Evolutionary conservation across 495 filamentous ascomycete genomes (phyloP), one percentile per base, ranked within the genome.

Genomic region (Aspergillus bertholletiae): DNA sequence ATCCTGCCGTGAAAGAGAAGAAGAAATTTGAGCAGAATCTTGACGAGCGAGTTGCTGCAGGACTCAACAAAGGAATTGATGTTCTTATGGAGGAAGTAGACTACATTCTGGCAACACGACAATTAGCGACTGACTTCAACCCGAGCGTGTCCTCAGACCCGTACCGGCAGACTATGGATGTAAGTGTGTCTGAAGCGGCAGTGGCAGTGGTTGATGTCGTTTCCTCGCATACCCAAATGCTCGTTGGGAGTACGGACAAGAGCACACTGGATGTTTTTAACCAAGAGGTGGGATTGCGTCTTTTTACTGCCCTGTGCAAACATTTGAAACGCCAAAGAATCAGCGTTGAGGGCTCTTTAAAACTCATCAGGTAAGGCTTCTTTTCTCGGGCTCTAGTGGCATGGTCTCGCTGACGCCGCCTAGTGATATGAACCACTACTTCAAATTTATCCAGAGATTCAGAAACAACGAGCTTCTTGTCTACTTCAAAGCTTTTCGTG

Each of bases 11-110:
- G 18, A 86, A 95, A 58, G 92, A 93, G 60, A 99, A 99, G 81
- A 97, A 96, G 73, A 90, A 88, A 44, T 99, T 99, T 56, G 95
- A 99, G 76, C 92, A 97, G 70, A 96, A 96, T 88, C 85, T 99
- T 9, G 95, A 99, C 65, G 95, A 97, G 72, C 87, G 89, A 48
- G 95, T 99, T 20, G 95, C 95, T 1, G 91, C 94, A 24, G 95
- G 95, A 7, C 73, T 99, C 56, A 96, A 96, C 66, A 95, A 94
- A 73, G 95, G 95, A 50, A 97, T 99, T 60, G 92, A 97, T 63
- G 95, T 96, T 24, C 82, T 99, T 46, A 97, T 99, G 87, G 91
- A 94, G 59, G 95, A 99, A 73, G 92, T 97, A 40, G 95, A 99
- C 59, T 96, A 92, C 62, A 80, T 99, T 46, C 90, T 88, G 62